A percentile compares a stretch with the other conserved stretches of the same genome.
Evolutionary conservation across 2,329 filamentous ascomycete genomes (phyloP).

Genomic region (Fragosphaeria purpurea): DNA sequence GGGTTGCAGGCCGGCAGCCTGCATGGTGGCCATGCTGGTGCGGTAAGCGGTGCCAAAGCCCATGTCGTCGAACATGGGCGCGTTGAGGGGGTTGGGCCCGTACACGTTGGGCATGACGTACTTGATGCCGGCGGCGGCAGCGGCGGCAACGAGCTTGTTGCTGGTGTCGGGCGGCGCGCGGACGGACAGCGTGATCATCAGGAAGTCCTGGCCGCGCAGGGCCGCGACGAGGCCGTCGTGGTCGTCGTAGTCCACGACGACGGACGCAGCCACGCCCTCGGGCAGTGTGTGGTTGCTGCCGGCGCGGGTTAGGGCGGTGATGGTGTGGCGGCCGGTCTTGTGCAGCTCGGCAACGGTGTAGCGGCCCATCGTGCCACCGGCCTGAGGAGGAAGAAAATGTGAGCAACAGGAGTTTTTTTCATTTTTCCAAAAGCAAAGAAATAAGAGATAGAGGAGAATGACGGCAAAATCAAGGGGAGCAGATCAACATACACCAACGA

Average conservation of each 20-base stretch:
- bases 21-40: slow-evolving; percentile 25
- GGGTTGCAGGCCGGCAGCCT: slow-evolving; percentile 22
- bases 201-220: slow-evolving; percentile 13
- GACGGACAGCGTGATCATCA: slow-evolving; percentile 14
- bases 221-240: slow-evolving; percentile 12
- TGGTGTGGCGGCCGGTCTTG: slow-evolving; percentile 29
- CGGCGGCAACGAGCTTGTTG: slow-evolving; percentile 30
- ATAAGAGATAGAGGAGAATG: background rate
- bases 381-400: slow-evolving; percentile 8
- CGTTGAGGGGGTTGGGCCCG: slow-evolving; percentile 17
- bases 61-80: slow-evolving; percentile 12
- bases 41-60: slow-evolving; percentile 12
- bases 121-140: slow-evolving; percentile 31
- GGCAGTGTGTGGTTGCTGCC: slow-evolving; percentile 32
- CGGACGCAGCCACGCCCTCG: slow-evolving; percentile 24
- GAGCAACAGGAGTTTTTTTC: background rate
- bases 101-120: slow-evolving; percentile 36
- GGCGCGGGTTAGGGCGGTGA: slow-evolving; percentile 39
- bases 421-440: background rate
- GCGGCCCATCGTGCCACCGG: slow-evolving; percentile 15
- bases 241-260: slow-evolving; percentile 26
- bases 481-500: slow-evolving; percentile 15
- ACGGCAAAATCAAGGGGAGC: background rate
- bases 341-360: slow-evolving; percentile 12
- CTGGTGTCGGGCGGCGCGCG: slow-evolving; percentile 24